Percentiles rank a stretch among this genome's conserved stretches.
Conservation (phyloP, 306 rosid genomes). For the Calophaca sinica region DNA sequence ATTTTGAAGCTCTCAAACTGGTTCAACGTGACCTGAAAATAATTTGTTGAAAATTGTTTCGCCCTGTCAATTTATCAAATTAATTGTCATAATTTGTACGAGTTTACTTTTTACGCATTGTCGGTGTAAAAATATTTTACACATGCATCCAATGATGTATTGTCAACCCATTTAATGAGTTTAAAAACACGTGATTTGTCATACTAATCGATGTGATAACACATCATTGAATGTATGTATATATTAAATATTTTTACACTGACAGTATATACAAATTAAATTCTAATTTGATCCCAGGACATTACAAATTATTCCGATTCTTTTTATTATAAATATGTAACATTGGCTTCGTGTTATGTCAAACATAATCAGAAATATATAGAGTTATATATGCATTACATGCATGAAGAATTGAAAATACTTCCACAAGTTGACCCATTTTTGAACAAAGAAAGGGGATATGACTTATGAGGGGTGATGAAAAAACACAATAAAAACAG, state of each 20-base stretch:
- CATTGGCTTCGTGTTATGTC: conserved; percentile 20
- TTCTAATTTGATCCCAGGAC: background rate
- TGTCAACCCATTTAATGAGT: too few relatives aligned
- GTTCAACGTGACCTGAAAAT: conserved; percentile 7
- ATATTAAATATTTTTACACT: too few relatives aligned
- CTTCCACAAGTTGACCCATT: background rate
- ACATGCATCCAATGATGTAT: too few relatives aligned
- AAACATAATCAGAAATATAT: background rate
- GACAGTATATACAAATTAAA: too few relatives aligned
- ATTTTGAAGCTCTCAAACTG: conserved; percentile 9
- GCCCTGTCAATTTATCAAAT: conserved; percentile 5
- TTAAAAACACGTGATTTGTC: too few relatives aligned
- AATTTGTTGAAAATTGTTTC: background rate
- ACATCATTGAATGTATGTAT: too few relatives aligned
- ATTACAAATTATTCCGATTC: background rate
- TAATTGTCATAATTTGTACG: background rate
- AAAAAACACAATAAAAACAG: background rate
- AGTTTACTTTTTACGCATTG: too few relatives aligned
- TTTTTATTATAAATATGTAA: background rate
- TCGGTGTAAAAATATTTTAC: too few relatives aligned
- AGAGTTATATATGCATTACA: background rate
- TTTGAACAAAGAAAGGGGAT: background rate
- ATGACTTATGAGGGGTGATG: background rate
- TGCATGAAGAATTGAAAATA: background rate
- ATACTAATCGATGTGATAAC: too few relatives aligned